A percentile compares a stretch with the other conserved stretches of the same genome.
phyloP scores from a whole-genome alignment of 495 filamentous ascomycete genomes.

The Letharia lupina region DNA sequence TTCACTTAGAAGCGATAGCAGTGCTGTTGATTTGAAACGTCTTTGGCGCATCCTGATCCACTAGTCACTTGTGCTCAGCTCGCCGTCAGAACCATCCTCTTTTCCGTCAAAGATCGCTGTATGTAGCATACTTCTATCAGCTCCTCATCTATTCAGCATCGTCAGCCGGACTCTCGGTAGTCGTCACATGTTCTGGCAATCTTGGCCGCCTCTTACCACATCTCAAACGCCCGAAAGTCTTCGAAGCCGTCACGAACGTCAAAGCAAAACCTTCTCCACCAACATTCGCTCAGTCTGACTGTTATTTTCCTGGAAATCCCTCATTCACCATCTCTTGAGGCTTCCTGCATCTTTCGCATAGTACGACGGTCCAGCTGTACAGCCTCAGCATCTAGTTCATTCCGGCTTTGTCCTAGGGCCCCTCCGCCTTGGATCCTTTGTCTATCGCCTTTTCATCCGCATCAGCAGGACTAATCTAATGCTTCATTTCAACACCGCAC shows the following conservation, averaged over 20 bases:
- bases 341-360: neutral
- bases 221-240: neutral
- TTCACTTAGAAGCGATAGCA: conserved; percentile 4
- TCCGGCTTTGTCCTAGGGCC: conserved; percentile 12
- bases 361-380: neutral
- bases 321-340: neutral
- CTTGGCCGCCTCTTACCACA: neutral
- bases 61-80: conserved; percentile 1
- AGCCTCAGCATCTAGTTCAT: conserved; percentile 10
- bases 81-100: neutral
- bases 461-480: conserved; percentile 11
- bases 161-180: neutral
- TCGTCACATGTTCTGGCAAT: neutral
- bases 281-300: neutral
- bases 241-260: neutral
- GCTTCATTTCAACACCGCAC: neutral
- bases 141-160: neutral
- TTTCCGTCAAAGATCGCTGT: neutral
- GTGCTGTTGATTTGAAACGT: conserved; percentile 2
- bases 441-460: conserved; percentile 2
- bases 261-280: neutral
- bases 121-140: neutral
- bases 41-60: conserved; percentile 3
- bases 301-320: neutral
- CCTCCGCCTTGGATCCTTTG: conserved; percentile 13